phyloP scores from a whole-genome alignment of 2,329 filamentous ascomycete species.

The Paramyrothecium roridum region DNA sequence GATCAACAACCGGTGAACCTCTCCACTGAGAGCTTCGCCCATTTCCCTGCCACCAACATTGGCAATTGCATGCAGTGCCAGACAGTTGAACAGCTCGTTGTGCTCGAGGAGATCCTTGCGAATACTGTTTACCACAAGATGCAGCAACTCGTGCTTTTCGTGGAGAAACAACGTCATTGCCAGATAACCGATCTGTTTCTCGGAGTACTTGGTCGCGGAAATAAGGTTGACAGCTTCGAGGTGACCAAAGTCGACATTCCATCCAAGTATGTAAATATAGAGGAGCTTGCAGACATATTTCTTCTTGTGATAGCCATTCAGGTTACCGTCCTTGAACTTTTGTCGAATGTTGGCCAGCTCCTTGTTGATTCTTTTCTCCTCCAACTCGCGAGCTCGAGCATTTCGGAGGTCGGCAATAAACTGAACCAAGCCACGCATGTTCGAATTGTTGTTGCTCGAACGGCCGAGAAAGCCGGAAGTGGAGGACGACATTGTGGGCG shows the following conservation, averaged over 20 bases:
- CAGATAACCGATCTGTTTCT: conserved; percentile 98
- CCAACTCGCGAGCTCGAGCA: conserved; percentile 87
- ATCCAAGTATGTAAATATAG: conserved; percentile 98
- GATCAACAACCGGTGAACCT: conserved; percentile 91
- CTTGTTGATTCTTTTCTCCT: conserved; percentile 99
- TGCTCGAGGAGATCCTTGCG: conserved; percentile 91
- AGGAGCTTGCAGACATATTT: conserved; percentile 99
- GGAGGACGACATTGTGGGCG: conserved; percentile 50
- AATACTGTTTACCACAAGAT: conserved; percentile 97
- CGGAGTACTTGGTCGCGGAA: conserved; percentile 93
- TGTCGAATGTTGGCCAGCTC: conserved; percentile 96
- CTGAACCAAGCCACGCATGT: conserved; percentile 84
- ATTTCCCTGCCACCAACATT: conserved; percentile 97
- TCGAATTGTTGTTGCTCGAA: conserved; percentile 61
- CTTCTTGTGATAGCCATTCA: conserved; percentile 98
- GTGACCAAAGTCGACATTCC: conserved; percentile 98
- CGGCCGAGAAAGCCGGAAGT: conserved; percentile 62
- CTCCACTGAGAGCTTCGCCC: conserved; percentile 87
- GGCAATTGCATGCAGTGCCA: conserved; percentile 94
- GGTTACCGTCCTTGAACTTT: conserved; percentile 93
- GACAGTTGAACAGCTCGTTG: conserved; percentile 96
- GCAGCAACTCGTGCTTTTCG: conserved; percentile 92
- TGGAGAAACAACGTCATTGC: conserved; percentile 97
- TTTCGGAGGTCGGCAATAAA: conserved; percentile 98
- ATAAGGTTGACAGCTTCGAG: conserved; percentile 98